Conservation (phyloP, 2,329 filamentous ascomycete species). For the Colletotrichum sidae region DNA sequence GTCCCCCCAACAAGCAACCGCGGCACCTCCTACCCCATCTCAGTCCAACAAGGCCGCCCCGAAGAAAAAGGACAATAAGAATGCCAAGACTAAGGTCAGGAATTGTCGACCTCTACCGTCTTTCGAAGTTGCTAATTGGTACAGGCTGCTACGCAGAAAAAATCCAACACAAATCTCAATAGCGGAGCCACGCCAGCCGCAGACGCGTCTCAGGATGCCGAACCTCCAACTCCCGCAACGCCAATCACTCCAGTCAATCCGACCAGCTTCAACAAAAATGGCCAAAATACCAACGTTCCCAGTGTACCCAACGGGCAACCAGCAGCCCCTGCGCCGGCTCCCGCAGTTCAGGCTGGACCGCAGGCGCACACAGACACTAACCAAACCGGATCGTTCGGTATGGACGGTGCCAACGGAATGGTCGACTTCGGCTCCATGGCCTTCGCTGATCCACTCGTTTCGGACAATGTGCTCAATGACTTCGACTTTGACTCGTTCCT, state of each 20-base stretch:
- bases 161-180: conserved; percentile 66
- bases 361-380: conserved; percentile 60
- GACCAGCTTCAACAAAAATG: conserved; percentile 60
- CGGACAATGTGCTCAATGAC: conserved; percentile 70
- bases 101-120: conserved; percentile 40
- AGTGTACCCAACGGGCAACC: conserved; percentile 56
- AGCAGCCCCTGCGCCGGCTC: conserved; percentile 56
- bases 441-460: conserved; percentile 65
- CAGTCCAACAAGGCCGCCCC: conserved; percentile 79
- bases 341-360: conserved; percentile 56
- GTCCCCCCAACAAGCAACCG: conserved; percentile 72
- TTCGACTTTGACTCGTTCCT: conserved; percentile 78
- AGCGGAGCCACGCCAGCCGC: conserved; percentile 68
- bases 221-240: conserved; percentile 71
- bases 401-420: conserved; percentile 57
- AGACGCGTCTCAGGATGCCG: conserved; percentile 66
- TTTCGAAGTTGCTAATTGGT: background rate
- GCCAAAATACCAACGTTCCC: conserved; percentile 53
- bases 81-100: conserved; percentile 74
- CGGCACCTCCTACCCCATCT: conserved; percentile 81
- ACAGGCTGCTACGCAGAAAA: conserved; percentile 71
- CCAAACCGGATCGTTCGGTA: conserved; percentile 56
- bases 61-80: conserved; percentile 80
- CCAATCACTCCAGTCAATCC: conserved; percentile 71
- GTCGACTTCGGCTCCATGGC: conserved; percentile 63